phyloP scores from a whole-genome alignment of 1,284 basidiomycete species.

The Neonothopanus nambi region DNA sequence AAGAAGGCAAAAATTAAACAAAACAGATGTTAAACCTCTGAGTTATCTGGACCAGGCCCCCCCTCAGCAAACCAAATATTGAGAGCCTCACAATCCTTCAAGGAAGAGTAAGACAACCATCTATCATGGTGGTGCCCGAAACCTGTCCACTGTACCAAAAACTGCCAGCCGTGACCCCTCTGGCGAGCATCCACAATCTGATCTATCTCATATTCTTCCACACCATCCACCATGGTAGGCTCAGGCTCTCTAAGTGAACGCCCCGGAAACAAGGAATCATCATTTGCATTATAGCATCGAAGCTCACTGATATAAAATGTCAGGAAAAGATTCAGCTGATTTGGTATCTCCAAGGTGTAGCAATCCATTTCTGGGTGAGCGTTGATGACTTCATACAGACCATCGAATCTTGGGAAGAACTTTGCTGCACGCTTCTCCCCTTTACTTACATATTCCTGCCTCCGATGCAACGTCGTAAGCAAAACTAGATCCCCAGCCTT shows the following conservation, averaged over 20 bases:
- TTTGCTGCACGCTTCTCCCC: constrained; percentile 29
- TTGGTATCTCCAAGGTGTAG: constrained; percentile 26
- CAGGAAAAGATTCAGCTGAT: constrained; percentile 23
- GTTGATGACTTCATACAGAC: constrained; percentile 28
- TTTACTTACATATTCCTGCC: background rate
- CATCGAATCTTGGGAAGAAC: too few species aligned
- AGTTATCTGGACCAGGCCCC: constrained; percentile 9
- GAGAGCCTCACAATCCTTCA: constrained; percentile 17
- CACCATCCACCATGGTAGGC: background rate
- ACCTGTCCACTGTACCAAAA: constrained; percentile 13
- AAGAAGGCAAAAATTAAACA: too few species aligned
- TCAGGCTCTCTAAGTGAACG: background rate
- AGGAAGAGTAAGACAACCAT: constrained; percentile 17
- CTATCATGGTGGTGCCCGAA: constrained; percentile 7
- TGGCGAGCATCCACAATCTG: constrained; percentile 7
- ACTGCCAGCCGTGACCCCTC: constrained; percentile 10
- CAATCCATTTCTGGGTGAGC: constrained; percentile 20
- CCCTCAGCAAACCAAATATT: constrained; percentile 10
- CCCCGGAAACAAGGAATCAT: background rate
- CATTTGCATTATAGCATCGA: background rate
- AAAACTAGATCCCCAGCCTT: constrained; percentile 6
- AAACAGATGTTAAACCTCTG: too few species aligned
- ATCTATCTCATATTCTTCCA: constrained; percentile 7
- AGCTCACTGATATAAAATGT: too few species aligned
- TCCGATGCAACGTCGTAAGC: constrained; percentile 2